Evolutionary conservation across 345 rosid species (phyloP), one percentile per base, ranked within the genome.

Genomic region (Hypericum androsaemum): DNA sequence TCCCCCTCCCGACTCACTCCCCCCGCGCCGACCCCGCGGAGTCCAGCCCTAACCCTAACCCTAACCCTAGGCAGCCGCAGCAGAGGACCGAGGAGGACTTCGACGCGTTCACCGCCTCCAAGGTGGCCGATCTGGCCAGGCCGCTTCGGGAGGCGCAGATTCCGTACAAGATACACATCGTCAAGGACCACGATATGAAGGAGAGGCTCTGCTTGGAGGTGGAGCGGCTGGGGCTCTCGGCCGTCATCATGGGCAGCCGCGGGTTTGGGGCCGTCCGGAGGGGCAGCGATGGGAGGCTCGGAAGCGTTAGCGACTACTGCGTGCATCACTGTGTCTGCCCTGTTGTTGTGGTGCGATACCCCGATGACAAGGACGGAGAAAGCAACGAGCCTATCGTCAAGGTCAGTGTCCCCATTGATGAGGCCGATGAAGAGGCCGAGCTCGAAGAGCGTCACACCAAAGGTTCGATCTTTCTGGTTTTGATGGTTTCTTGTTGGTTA

Each of bases 141-240:
- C 96, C 98, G 0, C 59, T 90, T 68, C 80, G 74, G 68, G 96
- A 89, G 28, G 86, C 88, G 5, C 85, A 81, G 52, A 68, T 87
- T n/a, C 96, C 96, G 17, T 73, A 67, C 69, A 87, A 82, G 86
- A 80, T 84, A 56, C 96, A 90, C 53, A 87, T 90, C 39, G 96
- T 79, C 50, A 87, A 82, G 73, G 97, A 89, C 54, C 97, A 89
- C 38, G 97, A 88, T 54, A 88, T 88, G 97, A 82, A 84, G 70
- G 97, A 89, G 83, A 78, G 97, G 64, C 74, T 89, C 7, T 89
- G 95, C 40, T 52, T 89, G 56, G 97, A 89, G 75, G 86, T 79
- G 44, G 97, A 89, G 71, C 62, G 95, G 67, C 63, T 89, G 17
- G 76, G 76, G 5, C 64, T 89, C 40, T 83, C 90, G 40, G 89